Evolutionary conservation across 441 rosid genomes (phyloP).

Genomic region (Eutrema salsugineum): DNA sequence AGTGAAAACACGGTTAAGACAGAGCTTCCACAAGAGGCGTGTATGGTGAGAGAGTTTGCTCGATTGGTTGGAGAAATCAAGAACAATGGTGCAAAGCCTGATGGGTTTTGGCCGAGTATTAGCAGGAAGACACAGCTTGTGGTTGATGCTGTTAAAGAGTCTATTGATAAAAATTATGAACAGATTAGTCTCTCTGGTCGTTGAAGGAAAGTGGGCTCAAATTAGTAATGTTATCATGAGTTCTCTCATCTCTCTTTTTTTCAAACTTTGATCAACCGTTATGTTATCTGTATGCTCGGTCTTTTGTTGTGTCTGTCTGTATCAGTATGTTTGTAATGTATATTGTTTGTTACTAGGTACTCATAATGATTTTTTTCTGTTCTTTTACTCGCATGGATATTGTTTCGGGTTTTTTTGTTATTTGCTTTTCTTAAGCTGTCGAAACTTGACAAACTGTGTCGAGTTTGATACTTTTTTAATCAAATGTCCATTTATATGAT

Average conservation of each 20-base stretch:
- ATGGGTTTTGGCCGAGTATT: slow-evolving; percentile 59
- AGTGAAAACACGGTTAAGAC: slow-evolving; percentile 47
- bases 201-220: slow-evolving; percentile 11
- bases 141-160: slow-evolving; percentile 63
- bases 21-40: slow-evolving; percentile 69
- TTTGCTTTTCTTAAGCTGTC: background rate
- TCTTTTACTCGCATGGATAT: no score
- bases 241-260: background rate
- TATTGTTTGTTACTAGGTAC: no score
- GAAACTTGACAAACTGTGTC: background rate
- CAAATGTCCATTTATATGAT: background rate
- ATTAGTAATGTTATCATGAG: background rate
- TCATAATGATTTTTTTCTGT: no score
- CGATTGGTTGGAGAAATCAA: slow-evolving; percentile 55
- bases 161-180: slow-evolving; percentile 49
- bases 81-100: slow-evolving; percentile 55
- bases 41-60: slow-evolving; percentile 77
- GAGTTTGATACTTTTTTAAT: background rate
- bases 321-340: background rate
- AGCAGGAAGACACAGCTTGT: slow-evolving; percentile 77
- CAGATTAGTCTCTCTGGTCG: slow-evolving; percentile 40
- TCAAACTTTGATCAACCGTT: background rate
- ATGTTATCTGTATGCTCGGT: background rate
- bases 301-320: background rate
- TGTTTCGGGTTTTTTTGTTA: no score